Conservation (phyloP, 768 basidiomycete species). For the Tephrocybe sp. region DNA sequence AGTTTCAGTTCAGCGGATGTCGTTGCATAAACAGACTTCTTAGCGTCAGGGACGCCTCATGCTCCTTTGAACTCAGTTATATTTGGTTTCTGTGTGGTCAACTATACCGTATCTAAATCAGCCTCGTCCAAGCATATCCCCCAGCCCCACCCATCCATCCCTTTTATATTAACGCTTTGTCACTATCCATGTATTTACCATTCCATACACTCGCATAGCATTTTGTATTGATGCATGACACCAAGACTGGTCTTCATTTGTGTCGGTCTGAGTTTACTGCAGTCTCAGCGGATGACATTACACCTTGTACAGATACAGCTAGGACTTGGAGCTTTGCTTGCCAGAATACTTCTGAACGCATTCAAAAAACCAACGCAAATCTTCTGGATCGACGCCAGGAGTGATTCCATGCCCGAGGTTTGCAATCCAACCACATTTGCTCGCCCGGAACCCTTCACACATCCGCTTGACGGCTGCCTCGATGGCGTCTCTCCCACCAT, state of each 20-base stretch:
- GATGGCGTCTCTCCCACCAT: slow-evolving; percentile 85
- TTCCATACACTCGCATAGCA: slow-evolving; percentile 13
- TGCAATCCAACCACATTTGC: slow-evolving; percentile 86
- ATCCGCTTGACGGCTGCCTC: slow-evolving; percentile 83
- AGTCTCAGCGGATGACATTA: neutral
- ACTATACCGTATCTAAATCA: slow-evolving; percentile 15
- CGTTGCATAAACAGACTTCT: slow-evolving; percentile 67
- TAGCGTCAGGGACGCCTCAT: too few relatives aligned
- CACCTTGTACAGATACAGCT: neutral
- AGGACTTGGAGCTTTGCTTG: neutral
- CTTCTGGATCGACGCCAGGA: slow-evolving; percentile 92
- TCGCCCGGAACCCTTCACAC: slow-evolving; percentile 70
- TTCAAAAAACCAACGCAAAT: slow-evolving; percentile 88
- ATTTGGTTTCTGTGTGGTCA: slow-evolving; percentile 13
- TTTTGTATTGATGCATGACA: slow-evolving; percentile 16
- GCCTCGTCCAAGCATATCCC: slow-evolving; percentile 24
- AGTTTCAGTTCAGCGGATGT: slow-evolving; percentile 89
- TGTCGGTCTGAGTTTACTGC: too few relatives aligned
- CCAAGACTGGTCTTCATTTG: neutral
- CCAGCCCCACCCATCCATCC: slow-evolving; percentile 33
- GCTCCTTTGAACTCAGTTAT: too few relatives aligned
- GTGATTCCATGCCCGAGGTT: slow-evolving; percentile 98
- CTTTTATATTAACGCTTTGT: slow-evolving; percentile 21
- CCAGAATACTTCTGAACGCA: slow-evolving; percentile 83
- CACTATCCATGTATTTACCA: slow-evolving; percentile 16